Percentiles rank a stretch among this genome's conserved stretches.
These are phyloP conservation scores for Daldinia childiae DNA, from an alignment of 495 filamentous ascomycete species.

Conservation along the genomic window DNA sequence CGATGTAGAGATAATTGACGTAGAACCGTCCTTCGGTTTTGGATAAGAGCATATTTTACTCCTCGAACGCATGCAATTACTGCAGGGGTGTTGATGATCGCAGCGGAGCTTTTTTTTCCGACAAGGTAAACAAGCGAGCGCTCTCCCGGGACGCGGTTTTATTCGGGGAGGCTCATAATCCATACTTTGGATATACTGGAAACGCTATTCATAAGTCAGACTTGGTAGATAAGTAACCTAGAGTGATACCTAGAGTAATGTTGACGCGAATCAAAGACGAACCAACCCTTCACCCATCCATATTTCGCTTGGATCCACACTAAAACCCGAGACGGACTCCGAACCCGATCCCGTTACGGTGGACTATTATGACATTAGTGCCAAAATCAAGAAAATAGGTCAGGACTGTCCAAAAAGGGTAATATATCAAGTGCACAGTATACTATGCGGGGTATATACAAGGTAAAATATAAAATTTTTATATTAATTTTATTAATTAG, in stretches of 20 bases:
- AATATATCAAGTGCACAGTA: no score
- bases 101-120: conserved; percentile 56
- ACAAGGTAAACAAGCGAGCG: conserved; percentile 52
- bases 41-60: conserved; percentile 38
- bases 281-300: not conserved
- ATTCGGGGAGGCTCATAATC: conserved; percentile 25
- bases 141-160: conserved; percentile 51
- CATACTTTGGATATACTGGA: not conserved
- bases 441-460: no score
- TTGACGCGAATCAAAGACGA: not conserved
- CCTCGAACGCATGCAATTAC: conserved; percentile 49
- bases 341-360: conserved; percentile 29
- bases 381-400: no score
- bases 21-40: not conserved
- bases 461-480: no score
- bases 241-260: not conserved
- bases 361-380: no score
- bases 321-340: conserved; percentile 4
- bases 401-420: no score
- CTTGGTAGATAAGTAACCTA: not conserved
- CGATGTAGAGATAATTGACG: not conserved
- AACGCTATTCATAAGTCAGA: not conserved
- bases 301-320: not conserved
- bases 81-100: conserved; percentile 52
- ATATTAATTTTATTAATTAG: no score